phyloP scores from a whole-genome alignment of 805 yeast species.

The Hanseniaspora jakobsenii region DNA sequence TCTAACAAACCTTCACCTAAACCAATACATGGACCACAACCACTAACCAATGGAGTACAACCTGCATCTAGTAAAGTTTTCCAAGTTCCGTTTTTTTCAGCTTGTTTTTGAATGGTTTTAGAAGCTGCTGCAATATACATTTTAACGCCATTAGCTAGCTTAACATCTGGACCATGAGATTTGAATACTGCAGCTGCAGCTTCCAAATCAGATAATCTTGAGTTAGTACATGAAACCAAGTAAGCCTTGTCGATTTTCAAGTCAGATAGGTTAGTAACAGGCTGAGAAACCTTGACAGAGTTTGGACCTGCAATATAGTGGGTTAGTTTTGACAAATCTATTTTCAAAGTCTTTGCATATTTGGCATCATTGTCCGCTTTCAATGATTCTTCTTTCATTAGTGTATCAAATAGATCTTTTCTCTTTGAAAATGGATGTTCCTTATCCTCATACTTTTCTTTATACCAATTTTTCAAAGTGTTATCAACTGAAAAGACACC shows the following conservation, averaged over 20 bases:
- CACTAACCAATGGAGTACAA: conserved; percentile 89
- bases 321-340: conserved; percentile 68
- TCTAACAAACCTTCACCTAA: conserved; percentile 86
- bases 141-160: conserved; percentile 80
- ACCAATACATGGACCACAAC: conserved; percentile 99
- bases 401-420: conserved; percentile 15
- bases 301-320: conserved; percentile 95
- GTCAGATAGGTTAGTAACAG: conserved; percentile 60
- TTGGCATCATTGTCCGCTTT: conserved; percentile 63
- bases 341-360: conserved; percentile 76
- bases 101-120: conserved; percentile 81
- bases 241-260: conserved; percentile 85
- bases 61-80: conserved; percentile 80
- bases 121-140: conserved; percentile 98
- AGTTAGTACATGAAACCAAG: conserved; percentile 94
- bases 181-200: conserved; percentile 82
- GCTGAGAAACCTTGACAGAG: conserved; percentile 80
- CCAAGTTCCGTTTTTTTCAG: conserved; percentile 90
- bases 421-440: conserved; percentile 27
- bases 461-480: conserved; percentile 65
- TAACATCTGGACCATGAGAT: conserved; percentile 39
- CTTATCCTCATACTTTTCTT: conserved; percentile 38
- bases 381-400: conserved; percentile 25
- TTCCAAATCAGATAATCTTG: conserved; percentile 80
- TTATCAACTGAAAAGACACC: conserved; percentile 95